Evolutionary conservation across 164 flowering plant species (phyloP), one percentile per base, ranked within the genome.

Genomic region (Santalum album): DNA sequence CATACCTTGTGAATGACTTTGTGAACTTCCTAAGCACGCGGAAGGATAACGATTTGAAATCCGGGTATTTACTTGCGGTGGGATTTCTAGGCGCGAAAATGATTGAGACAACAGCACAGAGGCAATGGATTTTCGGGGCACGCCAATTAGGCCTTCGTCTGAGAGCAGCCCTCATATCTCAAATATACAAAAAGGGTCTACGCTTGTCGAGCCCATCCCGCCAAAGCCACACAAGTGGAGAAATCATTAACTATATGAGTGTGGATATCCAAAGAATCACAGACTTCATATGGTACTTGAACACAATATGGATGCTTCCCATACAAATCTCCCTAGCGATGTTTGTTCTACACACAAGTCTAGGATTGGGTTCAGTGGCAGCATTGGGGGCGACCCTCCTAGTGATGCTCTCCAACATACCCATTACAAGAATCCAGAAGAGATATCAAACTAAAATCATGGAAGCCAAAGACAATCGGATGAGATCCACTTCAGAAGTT

Each of bases 101-200:
- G 62, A 67, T 92, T 6, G 95, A 92, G 77, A 84, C 81, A 24
- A 61, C 78, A 43, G 66, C 89, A 34, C 90, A 86, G 71, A 84
- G 96, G 74, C 96, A 92, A 69, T 92, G 98, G 98, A 81, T 88
- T 22, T 92, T 92, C 55, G 92, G 95, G 16, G 92, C 96, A 12
- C 84, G 96, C 21, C 95, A 83, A 64, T 71, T 92, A 6, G 95
- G 96, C 32, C 78, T 92, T 58, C 88, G 85, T 20, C 77, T 92
- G 0, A 74, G 95, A 72, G 94, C 84, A 17, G 83, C 96, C 39
- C 61, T 86, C 59, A 81, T 78, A 60, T 76, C 94, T 42, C 81
- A 67, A 25, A 82, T 91, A 49, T 91, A 91, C 76, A 72, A 73
- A 48, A 91, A 91, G 66, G 95, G 96, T 11, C 62, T 91, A 14